Base-by-base conservation (phyloP, 306 rosid genomes). In the Fragaria iinumae region DNA sequence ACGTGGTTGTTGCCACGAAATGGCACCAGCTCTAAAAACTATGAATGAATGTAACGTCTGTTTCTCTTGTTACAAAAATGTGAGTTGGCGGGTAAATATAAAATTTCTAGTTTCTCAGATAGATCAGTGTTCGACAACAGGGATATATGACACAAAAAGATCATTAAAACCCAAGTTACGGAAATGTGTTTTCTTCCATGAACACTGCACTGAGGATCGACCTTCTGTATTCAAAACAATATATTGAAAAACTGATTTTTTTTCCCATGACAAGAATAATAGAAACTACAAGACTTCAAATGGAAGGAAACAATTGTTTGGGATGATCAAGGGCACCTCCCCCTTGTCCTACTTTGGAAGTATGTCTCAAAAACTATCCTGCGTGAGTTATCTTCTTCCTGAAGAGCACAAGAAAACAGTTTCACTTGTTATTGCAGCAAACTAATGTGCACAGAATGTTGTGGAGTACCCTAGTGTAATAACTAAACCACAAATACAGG, bases 281-380 rank as follows among this genome's bases (percentile, higher is more conserved):
- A 21, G 6, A 50, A n/a, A 32, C 29, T 27, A 44, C 70, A 45
- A 3, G 18, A 23, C 14, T 67, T 27, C 12, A 29, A 13, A 44
- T n/a, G 45, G 70, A 27, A 60, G 45, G 14, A 74, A 74, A 57
- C 29, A 3, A 73, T 6, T 74, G 60, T 74, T 43, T 13, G 11
- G 55, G 57, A 60, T 10, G 8, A 43, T 44, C 69, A 41, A 25
- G 4, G 45, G 18, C 20, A 6, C 39, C 69, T 60, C 56, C 10
- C 69, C 59, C 41, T 45, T 43, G 68, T 59, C 21, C 69, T 41
- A 25, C 68, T 45, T 12, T 2, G 41, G 53, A 57, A 55, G 44
- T 60, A 73, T 27, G 4, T 44, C 76, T 43, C 43, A 27, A 45
- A 74, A 43, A 17, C 55, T 56, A 18, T 44, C 57, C 45, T 0